Base-by-base conservation (phyloP, 2,329 filamentous ascomycete species). In the Lasiodiplodia citricola region DNA sequence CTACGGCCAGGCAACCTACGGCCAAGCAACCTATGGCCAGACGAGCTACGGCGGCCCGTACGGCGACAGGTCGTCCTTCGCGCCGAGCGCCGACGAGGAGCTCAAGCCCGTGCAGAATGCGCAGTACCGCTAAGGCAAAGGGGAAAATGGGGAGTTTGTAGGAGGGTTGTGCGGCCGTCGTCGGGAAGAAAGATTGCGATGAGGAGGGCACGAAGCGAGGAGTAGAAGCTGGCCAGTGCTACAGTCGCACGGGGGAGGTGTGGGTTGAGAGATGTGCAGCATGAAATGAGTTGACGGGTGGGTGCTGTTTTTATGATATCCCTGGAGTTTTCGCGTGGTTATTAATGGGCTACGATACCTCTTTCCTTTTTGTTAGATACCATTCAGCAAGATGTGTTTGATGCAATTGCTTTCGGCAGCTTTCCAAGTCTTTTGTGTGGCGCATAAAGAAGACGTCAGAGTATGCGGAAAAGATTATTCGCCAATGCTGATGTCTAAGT, bases 11-110 rank as follows among this genome's bases (percentile, higher is more conserved):
- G 4, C 31, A 21, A 16, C 18, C 28, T 55, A 64, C 28, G 41
- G 35, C 31, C 55, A 58, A 13, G n/a, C 55, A 28, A 28, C 28
- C 28, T 54, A 64, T n/a, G 63, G 51, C 14, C 60, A 67, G 44
- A 35, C 65, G 13, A 14, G 16, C 54, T 37, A 54, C 41, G 35
- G 10, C 28, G 44, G 44, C 18, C 4, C 37, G 18, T 57, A 66
- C 51, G 21, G 13, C 54, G 41, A 18, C 31, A 51, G 18, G 28
- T 23, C 28, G 6, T 10, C 54, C 0, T 25, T 37, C 38, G 65
- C 54, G 64, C 25, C 64, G 11, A 38, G 25, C 13, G 16, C 44
- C 14, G 14, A 56, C 16, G 38, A 58, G 37, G 38, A 58, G n/a
- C 35, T 52, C 10, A 56, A 57, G 54, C 31, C 38, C 23, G 18